These are phyloP conservation scores for Eremothecium cymbalariae DNA, from an alignment of 1,139 yeast genomes.

Conservation along the genomic window DNA sequence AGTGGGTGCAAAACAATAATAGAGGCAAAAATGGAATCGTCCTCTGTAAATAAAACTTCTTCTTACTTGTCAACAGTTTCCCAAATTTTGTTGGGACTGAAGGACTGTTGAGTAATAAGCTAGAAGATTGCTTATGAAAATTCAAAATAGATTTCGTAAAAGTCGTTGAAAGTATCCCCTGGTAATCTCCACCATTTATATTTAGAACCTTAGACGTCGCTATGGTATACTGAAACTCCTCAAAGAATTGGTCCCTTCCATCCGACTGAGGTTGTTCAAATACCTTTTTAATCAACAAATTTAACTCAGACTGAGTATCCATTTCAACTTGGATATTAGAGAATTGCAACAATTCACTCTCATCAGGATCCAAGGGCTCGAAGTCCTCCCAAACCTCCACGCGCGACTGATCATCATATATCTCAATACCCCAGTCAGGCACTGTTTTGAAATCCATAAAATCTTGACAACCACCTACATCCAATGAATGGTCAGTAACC, in stretches of 20 bases:
- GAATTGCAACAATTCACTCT: not conserved
- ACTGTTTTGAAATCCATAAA: too few species aligned
- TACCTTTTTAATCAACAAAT: slow-evolving; percentile 7
- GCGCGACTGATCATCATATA: slow-evolving; percentile 1
- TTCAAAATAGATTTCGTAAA: slow-evolving; percentile 19
- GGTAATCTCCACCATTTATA: slow-evolving; percentile 12
- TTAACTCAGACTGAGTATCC: not conserved
- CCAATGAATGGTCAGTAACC: too few species aligned
- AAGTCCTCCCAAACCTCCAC: not conserved
- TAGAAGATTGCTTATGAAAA: slow-evolving; percentile 10
- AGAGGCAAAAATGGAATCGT: slow-evolving; percentile 15
- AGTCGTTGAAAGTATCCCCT: slow-evolving; percentile 10
- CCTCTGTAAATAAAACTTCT: slow-evolving; percentile 11
- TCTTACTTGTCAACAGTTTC: slow-evolving; percentile 9
- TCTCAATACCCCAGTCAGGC: slow-evolving; percentile 2
- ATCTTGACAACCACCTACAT: too few species aligned
- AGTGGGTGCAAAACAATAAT: slow-evolving; percentile 9
- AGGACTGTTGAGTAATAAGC: not conserved
- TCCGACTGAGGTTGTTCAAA: slow-evolving; percentile 13
- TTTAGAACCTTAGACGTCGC: slow-evolving; percentile 23
- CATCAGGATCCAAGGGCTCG: slow-evolving; percentile 1
- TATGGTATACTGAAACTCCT: slow-evolving; percentile 27
- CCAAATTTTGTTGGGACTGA: slow-evolving; percentile 21
- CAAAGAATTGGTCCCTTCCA: slow-evolving; percentile 17
- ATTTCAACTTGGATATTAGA: slow-evolving; percentile 3